These are phyloP conservation scores for Globisporangium yorkense DNA, from an alignment of 352 stramenopile genomes.

Conservation along the genomic window DNA sequence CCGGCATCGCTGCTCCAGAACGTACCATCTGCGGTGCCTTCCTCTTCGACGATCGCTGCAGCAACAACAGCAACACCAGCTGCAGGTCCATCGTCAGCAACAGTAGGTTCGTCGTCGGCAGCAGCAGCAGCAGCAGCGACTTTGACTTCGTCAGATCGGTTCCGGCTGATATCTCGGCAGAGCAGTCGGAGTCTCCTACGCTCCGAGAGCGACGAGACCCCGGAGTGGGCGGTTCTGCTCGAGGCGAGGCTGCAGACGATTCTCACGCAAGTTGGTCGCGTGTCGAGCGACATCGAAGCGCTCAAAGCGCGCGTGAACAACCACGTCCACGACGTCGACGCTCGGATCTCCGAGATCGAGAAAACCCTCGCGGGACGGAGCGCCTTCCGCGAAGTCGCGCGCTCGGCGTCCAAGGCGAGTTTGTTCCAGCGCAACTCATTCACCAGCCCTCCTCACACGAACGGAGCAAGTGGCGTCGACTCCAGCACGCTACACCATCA, in stretches of 20 bases:
- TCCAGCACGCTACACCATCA: neutral
- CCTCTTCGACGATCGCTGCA: neutral
- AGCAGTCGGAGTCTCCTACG: constrained; percentile 5
- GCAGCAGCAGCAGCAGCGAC: constrained; percentile 3
- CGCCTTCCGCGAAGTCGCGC: constrained; percentile 43
- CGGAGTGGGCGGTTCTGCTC: constrained; percentile 46
- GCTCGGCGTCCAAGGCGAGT: constrained; percentile 13
- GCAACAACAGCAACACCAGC: constrained; percentile 1
- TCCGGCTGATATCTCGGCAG: neutral
- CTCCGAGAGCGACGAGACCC: constrained; percentile 16
- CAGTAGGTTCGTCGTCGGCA: neutral
- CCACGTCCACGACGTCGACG: constrained; percentile 36
- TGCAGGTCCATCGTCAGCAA: neutral
- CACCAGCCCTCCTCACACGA: too few species aligned
- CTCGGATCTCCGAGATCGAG: constrained; percentile 37
- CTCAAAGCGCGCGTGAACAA: constrained; percentile 38
- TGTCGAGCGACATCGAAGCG: constrained; percentile 49
- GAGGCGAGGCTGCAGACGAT: constrained; percentile 50
- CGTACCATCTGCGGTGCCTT: neutral
- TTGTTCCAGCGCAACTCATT: constrained; percentile 16
- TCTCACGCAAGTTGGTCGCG: constrained; percentile 38
- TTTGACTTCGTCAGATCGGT: neutral
- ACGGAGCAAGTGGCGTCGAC: neutral
- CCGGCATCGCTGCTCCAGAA: neutral
- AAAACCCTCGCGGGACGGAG: constrained; percentile 36